Evolutionary conservation across 495 filamentous ascomycete genomes (phyloP).

Genomic region (Penicillium manginii): DNA sequence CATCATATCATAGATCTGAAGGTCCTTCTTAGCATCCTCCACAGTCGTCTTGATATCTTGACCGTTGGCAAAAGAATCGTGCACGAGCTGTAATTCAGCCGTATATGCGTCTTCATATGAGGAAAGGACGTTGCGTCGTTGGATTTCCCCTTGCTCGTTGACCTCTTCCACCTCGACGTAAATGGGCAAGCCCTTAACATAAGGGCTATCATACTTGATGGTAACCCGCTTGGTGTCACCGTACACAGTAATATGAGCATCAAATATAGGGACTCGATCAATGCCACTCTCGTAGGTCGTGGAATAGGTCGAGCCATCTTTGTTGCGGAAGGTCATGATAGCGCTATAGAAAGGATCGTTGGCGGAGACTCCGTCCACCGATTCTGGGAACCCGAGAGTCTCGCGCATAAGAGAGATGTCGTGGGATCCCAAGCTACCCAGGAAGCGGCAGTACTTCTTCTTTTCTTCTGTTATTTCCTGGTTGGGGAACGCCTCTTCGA

Average conservation of each 20-base stretch:
- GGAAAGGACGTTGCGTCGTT: conserved; percentile 31
- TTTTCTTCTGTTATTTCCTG: conserved; percentile 27
- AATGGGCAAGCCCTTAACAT: conserved; percentile 55
- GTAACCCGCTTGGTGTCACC: conserved; percentile 39
- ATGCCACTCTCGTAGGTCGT: conserved; percentile 20
- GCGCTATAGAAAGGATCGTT: conserved; percentile 41
- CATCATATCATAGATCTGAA: conserved; percentile 42
- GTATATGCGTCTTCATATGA: conserved; percentile 58
- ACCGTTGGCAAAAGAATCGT: conserved; percentile 40
- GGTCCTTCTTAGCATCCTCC: conserved; percentile 47
- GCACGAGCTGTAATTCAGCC: conserved; percentile 47
- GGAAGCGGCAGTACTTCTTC: conserved; percentile 37
- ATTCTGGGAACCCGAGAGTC: conserved; percentile 39
- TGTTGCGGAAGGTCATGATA: conserved; percentile 32
- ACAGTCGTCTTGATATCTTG: conserved; percentile 50
- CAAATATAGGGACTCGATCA: conserved; percentile 33
- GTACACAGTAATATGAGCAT: conserved; percentile 53
- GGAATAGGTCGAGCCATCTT: conserved; percentile 21
- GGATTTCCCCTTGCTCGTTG: conserved; percentile 35
- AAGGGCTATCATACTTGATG: conserved; percentile 50
- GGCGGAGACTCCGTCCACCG: conserved; percentile 37
- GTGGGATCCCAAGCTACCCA: conserved; percentile 50
- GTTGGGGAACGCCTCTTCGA: conserved; percentile 28
- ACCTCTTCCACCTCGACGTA: conserved; percentile 46
- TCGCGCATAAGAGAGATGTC: conserved; percentile 56